These are phyloP conservation scores for Ophiostoma populinum DNA, from an alignment of 2,329 filamentous ascomycete species.

Conservation along the genomic window DNA sequence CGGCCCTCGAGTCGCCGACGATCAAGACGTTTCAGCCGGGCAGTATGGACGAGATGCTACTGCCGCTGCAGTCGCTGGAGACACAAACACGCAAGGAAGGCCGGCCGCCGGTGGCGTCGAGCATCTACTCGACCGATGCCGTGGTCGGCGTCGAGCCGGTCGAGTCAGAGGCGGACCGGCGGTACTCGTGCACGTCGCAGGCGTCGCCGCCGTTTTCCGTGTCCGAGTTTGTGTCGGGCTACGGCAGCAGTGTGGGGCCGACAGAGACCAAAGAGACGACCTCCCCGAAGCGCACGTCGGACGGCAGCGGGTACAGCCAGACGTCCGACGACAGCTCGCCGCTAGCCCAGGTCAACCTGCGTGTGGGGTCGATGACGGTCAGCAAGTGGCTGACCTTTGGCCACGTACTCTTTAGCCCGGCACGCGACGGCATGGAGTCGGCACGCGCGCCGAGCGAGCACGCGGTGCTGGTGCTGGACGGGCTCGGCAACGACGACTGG, in stretches of 20 bases:
- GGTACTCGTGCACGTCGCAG: slow-evolving; percentile 14
- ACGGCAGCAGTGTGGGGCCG: slow-evolving; percentile 15
- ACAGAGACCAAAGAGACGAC: slow-evolving; percentile 12
- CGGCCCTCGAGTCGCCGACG: slow-evolving; percentile 30
- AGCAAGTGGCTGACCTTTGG: slow-evolving; percentile 81
- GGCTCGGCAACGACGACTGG: slow-evolving; percentile 77
- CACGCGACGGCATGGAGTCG: slow-evolving; percentile 51
- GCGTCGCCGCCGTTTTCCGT: slow-evolving; percentile 25
- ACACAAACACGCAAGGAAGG: slow-evolving; percentile 9
- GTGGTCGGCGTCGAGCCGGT: slow-evolving; percentile 34
- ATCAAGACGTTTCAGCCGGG: slow-evolving; percentile 15
- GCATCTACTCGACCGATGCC: slow-evolving; percentile 37
- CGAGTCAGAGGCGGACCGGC: slow-evolving; percentile 25
- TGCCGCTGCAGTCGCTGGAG: too few species aligned
- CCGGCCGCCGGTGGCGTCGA: slow-evolving; percentile 24
- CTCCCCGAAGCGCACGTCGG: slow-evolving; percentile 19
- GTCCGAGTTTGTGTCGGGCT: slow-evolving; percentile 24
- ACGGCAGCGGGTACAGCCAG: slow-evolving; percentile 27
- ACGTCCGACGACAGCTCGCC: slow-evolving; percentile 42
- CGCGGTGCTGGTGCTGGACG: slow-evolving; percentile 62
- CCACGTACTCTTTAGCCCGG: slow-evolving; percentile 66
- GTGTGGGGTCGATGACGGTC: slow-evolving; percentile 66
- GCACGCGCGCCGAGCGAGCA: slow-evolving; percentile 34
- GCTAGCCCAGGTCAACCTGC: slow-evolving; percentile 54
- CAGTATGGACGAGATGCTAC: slow-evolving; percentile 3